Evolutionary conservation across 116 monocot genomes (phyloP), one percentile per base, ranked within the genome.

Genomic region (Posidonia oceanica): DNA sequence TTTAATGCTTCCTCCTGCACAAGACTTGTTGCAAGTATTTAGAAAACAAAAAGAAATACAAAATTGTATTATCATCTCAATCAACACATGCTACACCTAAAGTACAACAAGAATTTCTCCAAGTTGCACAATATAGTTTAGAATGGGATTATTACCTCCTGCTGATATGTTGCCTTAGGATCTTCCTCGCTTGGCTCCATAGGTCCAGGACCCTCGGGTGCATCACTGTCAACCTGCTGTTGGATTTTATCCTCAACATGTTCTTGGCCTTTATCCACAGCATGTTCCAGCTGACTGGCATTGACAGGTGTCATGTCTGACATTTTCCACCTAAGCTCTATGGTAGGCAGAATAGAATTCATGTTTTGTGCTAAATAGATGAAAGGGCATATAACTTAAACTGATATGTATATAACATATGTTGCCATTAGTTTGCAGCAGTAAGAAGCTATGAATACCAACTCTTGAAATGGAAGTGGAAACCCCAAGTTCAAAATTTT

Each of bases 1-100:
- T 79, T 94, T 17, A 94, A 77, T 54, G 61, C 80, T 72, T 76
- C 84, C 70, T 91, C 94, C 94, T 94, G 80, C 16, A 63, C 63
- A 69, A 69, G 38, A 41, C 3, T 39, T 37, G 53, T n/a, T 20
- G 14, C 23, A 54, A 44, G 13, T 40, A 64, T 13, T 54, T 3
- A 52, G 40, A 66, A 55, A 76, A 69, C 4, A 23, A 44, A 65
- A 10, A 5, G 41, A 60, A 63, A 53, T 29, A 29, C 29, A 7
- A 39, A 38, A 20, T 18, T 54, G 14, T 11, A 56, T 14, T 38
- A 67, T 11, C 52, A 52, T 68, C 29, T 22, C 3, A 48, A 48
- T 48, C 48, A 29, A 29, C 29, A 48, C 7, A 48, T 7, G 48
- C 7, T 5, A 48, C 29, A 29, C 29, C 48, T 48, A 12, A 48